Percentiles rank a stretch among this genome's conserved stretches.
Conservation (phyloP, 352 stramenopile species). For the Pythium sp. region DNA sequence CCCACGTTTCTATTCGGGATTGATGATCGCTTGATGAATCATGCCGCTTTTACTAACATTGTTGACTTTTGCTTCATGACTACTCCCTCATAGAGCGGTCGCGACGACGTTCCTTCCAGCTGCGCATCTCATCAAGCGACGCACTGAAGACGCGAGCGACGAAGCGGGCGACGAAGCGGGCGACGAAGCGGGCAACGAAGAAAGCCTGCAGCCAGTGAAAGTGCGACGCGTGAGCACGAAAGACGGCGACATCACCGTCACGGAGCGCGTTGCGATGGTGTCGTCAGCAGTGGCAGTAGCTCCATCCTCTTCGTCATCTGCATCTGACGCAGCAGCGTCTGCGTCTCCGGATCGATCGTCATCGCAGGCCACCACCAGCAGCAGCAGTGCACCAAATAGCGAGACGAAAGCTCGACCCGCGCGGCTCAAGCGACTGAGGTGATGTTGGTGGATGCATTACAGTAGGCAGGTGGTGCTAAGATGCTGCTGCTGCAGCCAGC, state of each 20-base stretch:
- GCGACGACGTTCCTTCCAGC: slow-evolving; percentile 2
- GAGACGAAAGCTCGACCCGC: slow-evolving; percentile 18
- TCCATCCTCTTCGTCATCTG: neutral
- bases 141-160: neutral
- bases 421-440: slow-evolving; percentile 21
- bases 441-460: neutral
- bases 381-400: neutral
- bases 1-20: too few species aligned
- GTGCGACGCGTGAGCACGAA: slow-evolving; percentile 17
- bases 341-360: slow-evolving; percentile 1
- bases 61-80: neutral
- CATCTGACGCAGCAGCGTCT: neutral
- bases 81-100: slow-evolving; percentile 8
- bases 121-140: neutral
- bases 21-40: neutral
- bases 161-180: neutral
- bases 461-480: too few species aligned
- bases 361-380: neutral
- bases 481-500: too few species aligned
- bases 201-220: slow-evolving; percentile 2
- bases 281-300: neutral
- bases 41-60: neutral
- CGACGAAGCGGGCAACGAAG: neutral
- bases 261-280: slow-evolving; percentile 6
- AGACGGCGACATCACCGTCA: slow-evolving; percentile 13